These are phyloP conservation scores for Pseudozyma thailandica DNA, from an alignment of 1,284 basidiomycete genomes.

Conservation along the genomic window DNA sequence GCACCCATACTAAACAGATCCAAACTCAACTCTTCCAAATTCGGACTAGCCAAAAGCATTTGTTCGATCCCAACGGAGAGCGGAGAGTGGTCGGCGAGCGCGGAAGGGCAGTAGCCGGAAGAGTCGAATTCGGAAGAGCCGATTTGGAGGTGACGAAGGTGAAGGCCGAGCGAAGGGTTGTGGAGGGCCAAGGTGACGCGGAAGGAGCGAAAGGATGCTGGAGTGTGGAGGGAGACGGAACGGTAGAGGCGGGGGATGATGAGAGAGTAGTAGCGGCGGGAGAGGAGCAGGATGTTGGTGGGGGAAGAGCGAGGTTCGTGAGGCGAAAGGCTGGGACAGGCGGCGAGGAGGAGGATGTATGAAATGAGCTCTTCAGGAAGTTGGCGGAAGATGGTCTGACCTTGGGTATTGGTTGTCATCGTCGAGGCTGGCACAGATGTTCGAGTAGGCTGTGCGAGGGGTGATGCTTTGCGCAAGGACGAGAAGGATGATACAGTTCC, in stretches of 20 bases:
- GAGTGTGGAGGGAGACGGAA: constrained; percentile 42
- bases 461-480: not conserved
- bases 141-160: constrained; percentile 37
- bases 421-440: not conserved
- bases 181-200: constrained; percentile 50
- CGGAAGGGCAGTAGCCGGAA: constrained; percentile 50
- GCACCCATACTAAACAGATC: constrained; percentile 57
- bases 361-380: constrained; percentile 47
- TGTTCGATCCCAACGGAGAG: constrained; percentile 54
- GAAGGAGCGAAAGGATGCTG: constrained; percentile 37
- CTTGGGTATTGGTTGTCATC: constrained; percentile 1
- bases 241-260: constrained; percentile 49
- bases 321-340: constrained; percentile 38
- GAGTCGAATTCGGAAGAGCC: constrained; percentile 48
- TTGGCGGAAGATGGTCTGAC: constrained; percentile 9
- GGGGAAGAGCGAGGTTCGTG: constrained; percentile 36
- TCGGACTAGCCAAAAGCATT: constrained; percentile 48
- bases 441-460: not conserved
- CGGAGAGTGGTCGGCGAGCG: constrained; percentile 42
- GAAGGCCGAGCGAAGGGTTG: constrained; percentile 48
- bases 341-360: constrained; percentile 45
- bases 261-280: constrained; percentile 34
- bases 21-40: constrained; percentile 48
- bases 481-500: not conserved
- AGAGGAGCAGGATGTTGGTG: constrained; percentile 47